Conservation (phyloP, 306 rosid species). For the Inga oerstediana region DNA sequence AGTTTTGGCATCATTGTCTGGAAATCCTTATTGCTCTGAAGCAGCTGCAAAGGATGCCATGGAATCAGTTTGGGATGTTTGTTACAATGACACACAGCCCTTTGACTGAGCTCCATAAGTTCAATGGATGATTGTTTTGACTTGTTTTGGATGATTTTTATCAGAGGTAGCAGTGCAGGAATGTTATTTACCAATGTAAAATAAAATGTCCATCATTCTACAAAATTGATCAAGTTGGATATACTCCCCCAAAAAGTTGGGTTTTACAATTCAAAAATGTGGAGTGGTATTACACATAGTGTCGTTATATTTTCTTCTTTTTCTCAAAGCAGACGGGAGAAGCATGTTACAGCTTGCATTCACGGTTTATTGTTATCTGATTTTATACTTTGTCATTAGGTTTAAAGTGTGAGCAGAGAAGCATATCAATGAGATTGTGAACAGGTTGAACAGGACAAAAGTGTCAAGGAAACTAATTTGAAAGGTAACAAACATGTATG, state of each 20-base stretch:
- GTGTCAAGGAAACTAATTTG: conserved; percentile 93
- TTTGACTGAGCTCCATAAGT: neutral
- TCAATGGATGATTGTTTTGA: neutral
- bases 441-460: conserved; percentile 86
- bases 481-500: conserved; percentile 61
- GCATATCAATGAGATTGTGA: conserved; percentile 86
- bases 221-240: neutral
- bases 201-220: neutral
- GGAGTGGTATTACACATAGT: neutral
- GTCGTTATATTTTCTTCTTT: neutral
- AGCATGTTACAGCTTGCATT: neutral
- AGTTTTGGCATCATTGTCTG: conserved; percentile 64
- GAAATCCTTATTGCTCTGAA: conserved; percentile 66
- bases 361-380: neutral
- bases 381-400: conserved; percentile 39
- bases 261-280: neutral
- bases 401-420: conserved; percentile 90
- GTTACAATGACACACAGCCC: neutral
- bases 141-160: neutral
- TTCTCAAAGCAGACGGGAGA: neutral
- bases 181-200: neutral
- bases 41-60: conserved; percentile 50
- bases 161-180: neutral
- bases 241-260: neutral
- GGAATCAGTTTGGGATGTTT: neutral